A percentile compares a stretch with the other conserved stretches of the same genome.
Evolutionary conservation across 2,329 filamentous ascomycete genomes (phyloP).

Genomic region (Fusarium anthophilum): DNA sequence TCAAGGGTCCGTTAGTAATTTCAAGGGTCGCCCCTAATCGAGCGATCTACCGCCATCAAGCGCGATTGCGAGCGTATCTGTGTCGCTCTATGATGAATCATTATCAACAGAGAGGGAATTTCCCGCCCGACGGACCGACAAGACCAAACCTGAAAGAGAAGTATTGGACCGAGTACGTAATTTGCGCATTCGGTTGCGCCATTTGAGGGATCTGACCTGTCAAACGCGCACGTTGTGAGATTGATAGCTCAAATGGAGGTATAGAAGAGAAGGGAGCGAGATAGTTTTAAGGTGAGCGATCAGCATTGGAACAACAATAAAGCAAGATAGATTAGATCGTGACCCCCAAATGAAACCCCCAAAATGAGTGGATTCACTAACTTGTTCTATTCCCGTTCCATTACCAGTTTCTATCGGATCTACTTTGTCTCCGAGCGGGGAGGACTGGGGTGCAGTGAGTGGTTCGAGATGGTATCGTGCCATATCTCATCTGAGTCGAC

Average conservation of each 20-base stretch:
- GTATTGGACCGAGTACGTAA: conserved; percentile 21
- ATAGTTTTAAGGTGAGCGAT: background rate
- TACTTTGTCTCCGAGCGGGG: conserved; percentile 3
- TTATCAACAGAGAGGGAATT: conserved; percentile 4
- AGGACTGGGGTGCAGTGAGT: background rate
- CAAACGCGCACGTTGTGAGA: background rate
- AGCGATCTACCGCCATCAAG: conserved; percentile 27
- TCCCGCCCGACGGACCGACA: conserved; percentile 6
- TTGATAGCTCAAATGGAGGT: background rate
- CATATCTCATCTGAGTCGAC: conserved; percentile 6
- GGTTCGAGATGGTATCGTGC: conserved; percentile 20
- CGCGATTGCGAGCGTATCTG: conserved; percentile 17
- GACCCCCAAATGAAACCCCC: conserved; percentile 7
- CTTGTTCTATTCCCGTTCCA: conserved; percentile 12
- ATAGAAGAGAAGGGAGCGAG: background rate
- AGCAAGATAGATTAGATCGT: background rate
- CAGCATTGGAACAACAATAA: background rate
- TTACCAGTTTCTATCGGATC: conserved; percentile 15
- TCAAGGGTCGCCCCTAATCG: conserved; percentile 16
- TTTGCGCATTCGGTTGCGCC: conserved; percentile 32
- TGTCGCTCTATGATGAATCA: conserved; percentile 31
- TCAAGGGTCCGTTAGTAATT: conserved; percentile 15
- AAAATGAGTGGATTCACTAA: conserved; percentile 19
- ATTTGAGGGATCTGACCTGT: conserved; percentile 8
- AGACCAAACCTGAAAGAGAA: conserved; percentile 13